Evolutionary conservation across 495 filamentous ascomycete species (phyloP).

Genomic region (Chaetomium tenue): DNA sequence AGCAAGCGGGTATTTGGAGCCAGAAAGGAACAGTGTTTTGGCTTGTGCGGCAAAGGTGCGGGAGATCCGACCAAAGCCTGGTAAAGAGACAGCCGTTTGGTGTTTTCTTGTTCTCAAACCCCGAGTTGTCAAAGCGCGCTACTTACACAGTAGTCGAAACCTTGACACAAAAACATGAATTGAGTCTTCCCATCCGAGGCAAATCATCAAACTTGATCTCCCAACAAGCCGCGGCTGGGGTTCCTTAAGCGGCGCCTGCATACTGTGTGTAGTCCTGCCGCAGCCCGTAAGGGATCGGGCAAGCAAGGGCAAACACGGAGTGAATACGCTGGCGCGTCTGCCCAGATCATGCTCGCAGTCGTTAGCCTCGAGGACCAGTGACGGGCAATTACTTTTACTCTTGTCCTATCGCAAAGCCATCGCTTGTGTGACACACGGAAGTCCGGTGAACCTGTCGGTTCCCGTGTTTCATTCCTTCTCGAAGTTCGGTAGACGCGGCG

Average conservation of each 20-base stretch:
- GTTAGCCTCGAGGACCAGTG: conserved; percentile 5
- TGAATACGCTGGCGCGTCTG: neutral
- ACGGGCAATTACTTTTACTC: conserved; percentile 12
- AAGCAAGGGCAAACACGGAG: conserved; percentile 13
- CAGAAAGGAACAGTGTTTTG: neutral
- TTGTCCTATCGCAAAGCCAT: conserved; percentile 12
- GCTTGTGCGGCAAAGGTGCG: neutral
- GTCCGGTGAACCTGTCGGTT: conserved; percentile 23
- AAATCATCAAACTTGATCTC: neutral
- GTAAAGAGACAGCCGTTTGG: neutral
- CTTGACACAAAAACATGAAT: neutral
- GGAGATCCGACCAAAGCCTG: neutral
- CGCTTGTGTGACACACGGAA: conserved; percentile 25
- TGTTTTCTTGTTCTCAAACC: too few relatives aligned
- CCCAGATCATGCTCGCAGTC: conserved; percentile 9
- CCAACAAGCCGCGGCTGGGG: neutral
- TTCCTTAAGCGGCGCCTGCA: neutral
- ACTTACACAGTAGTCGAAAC: neutral
- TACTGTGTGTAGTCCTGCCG: conserved; percentile 4
- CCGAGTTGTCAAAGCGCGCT: neutral
- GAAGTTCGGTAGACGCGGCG: conserved; percentile 23
- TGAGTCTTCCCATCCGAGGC: neutral
- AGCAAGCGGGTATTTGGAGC: neutral
- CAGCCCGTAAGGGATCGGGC: conserved; percentile 15
- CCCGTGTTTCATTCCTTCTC: conserved; percentile 18